Conservation (phyloP, 257 asterid genomes). For the Linaria vulgaris region DNA sequence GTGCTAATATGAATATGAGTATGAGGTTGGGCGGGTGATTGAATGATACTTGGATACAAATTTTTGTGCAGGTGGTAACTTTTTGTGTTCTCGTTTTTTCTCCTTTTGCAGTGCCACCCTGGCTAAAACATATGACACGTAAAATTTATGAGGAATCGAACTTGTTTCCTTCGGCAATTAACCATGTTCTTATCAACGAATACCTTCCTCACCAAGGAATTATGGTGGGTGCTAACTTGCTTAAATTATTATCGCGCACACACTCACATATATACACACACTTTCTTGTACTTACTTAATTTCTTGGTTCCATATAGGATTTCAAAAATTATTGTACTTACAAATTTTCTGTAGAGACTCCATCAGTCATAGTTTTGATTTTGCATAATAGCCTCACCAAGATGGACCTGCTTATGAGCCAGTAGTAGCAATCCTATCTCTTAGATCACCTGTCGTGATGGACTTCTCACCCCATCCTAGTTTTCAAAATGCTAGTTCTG, state of each 20-base stretch:
- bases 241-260: background rate
- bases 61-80: background rate
- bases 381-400: slow-evolving; percentile 72
- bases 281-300: background rate
- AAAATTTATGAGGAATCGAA: slow-evolving; percentile 56
- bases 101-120: slow-evolving; percentile 72
- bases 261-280: background rate
- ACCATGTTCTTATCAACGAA: slow-evolving; percentile 94
- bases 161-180: slow-evolving; percentile 78
- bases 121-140: slow-evolving; percentile 63
- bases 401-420: slow-evolving; percentile 95
- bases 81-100: background rate
- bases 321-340: background rate
- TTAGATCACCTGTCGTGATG: slow-evolving; percentile 85
- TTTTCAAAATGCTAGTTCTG: slow-evolving; percentile 28
- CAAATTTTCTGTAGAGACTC: background rate
- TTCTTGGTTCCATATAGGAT: slow-evolving; percentile 16
- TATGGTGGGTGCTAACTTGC: slow-evolving; percentile 52
- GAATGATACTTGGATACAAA: slow-evolving; percentile 3
- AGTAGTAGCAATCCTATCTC: slow-evolving; percentile 90
- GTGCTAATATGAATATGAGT: background rate
- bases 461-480: slow-evolving; percentile 77
- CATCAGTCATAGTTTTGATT: slow-evolving; percentile 17
- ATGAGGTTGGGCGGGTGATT: too few relatives aligned
- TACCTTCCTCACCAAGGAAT: slow-evolving; percentile 90